Percentiles rank a stretch among this genome's conserved stretches.
These are phyloP conservation scores for Solanum sitiens DNA, from an alignment of 257 asterid species.

Conservation along the genomic window DNA sequence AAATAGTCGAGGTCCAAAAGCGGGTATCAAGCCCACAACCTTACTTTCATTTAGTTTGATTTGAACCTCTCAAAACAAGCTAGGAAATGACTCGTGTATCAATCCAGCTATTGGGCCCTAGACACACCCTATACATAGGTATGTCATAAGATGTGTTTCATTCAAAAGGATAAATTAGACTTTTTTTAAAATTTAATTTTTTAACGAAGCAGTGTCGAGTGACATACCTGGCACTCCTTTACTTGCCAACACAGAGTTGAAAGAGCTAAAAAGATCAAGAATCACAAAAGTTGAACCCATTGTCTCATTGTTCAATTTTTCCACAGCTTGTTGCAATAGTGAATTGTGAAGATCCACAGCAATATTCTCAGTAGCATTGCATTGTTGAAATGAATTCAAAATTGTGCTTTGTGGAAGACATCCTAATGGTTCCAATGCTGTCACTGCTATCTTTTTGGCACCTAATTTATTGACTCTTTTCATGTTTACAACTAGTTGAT, in stretches of 20 bases:
- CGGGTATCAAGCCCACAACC: neutral
- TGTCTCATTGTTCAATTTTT: constrained; percentile 35
- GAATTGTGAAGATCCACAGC: constrained; percentile 51
- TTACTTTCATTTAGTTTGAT: neutral
- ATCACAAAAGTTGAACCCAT: constrained; percentile 21
- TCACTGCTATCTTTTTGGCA: constrained; percentile 44
- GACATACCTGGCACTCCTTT: constrained; percentile 25
- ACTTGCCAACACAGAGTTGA: constrained; percentile 29
- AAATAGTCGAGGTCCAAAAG: too few relatives aligned
- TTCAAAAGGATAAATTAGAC: neutral
- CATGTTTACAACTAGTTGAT: constrained; percentile 40
- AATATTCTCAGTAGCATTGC: constrained; percentile 46
- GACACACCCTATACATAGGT: neutral
- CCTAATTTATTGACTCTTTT: constrained; percentile 32
- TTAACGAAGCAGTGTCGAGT: neutral
- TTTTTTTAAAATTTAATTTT: too few relatives aligned
- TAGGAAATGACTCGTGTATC: neutral
- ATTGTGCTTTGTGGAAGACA: constrained; percentile 65
- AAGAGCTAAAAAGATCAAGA: constrained; percentile 56
- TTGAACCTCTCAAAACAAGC: neutral
- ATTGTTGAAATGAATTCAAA: constrained; percentile 33
- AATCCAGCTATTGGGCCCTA: neutral
- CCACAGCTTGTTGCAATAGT: constrained; percentile 37
- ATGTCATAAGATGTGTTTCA: neutral
- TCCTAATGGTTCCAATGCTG: constrained; percentile 62